Evolutionary conservation across 1,139 yeast species (phyloP), one percentile per base, ranked within the genome.

Genomic region (Magnusiomyces fungicola): DNA sequence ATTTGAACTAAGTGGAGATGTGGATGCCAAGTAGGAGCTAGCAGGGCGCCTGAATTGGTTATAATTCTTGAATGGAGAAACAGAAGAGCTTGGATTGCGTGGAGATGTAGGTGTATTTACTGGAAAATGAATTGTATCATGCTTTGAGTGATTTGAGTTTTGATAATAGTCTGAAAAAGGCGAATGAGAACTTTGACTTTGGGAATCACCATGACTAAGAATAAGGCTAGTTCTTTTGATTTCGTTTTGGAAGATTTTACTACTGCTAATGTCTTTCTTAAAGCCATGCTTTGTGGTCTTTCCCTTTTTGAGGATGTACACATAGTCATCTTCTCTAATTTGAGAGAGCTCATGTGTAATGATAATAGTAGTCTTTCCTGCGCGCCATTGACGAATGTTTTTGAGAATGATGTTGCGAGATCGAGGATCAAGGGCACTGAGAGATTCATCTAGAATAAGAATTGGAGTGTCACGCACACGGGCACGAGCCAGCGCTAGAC

Each of bases 401-500:
- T 67, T 62, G 58, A 82, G 67, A 3, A 86, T 63, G 3, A 59
- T 48, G 1, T 65, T 66, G 53, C 81, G 73, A 43, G 74, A 74
- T 0, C 58, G 58, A 2, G 66, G 64, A 63, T 90, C 97, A 52
- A 92, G 66, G 0, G 97, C 96, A 51, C 92, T 82, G 3, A 87
- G 70, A 1, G 95, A 78, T 63, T 92, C 98, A 67, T 92, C 98
- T 27, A 89, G 69, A 12, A 92, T 76, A 53, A 92, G 68, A 2
- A 92, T 74, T 0, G 90, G 84, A 0, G 94, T 67, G 58, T 90
- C 76, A 53, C 88, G 72, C 3, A 89, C 57, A 54, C 73, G 74
- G 0, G 97, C 97, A 51, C 97, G 74, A 0, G 97, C 96, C 27
- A 92, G 62, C 0, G 92, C 83, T 3, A 92, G 70, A 51, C 90